phyloP scores from a whole-genome alignment of 2,329 filamentous ascomycete species.

The Escovopsis sp. region DNA sequence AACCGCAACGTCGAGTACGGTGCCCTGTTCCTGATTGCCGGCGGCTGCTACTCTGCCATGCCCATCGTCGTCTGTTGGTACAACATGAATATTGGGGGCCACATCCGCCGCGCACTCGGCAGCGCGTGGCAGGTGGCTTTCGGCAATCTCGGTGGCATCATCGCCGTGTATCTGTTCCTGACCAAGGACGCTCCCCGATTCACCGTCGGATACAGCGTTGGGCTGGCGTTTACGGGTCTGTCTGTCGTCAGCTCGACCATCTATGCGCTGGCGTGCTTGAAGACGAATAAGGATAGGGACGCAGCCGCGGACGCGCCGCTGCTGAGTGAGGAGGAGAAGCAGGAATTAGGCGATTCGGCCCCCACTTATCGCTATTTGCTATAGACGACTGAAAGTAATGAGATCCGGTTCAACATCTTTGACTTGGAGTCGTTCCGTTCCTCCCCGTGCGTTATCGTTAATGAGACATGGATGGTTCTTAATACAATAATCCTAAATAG shows the following conservation, averaged over 20 bases:
- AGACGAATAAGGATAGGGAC: constrained; percentile 46
- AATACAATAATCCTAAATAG: too few relatives aligned
- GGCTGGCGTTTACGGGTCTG: constrained; percentile 57
- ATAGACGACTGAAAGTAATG: constrained; percentile 12
- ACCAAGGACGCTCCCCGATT: constrained; percentile 53
- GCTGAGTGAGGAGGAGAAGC: constrained; percentile 49
- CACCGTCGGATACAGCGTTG: constrained; percentile 61
- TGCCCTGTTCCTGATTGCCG: constrained; percentile 67
- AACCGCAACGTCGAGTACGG: constrained; percentile 56
- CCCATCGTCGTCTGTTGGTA: constrained; percentile 77
- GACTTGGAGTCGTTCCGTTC: too few relatives aligned
- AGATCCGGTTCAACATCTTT: too few relatives aligned
- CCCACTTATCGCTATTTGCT: constrained; percentile 46
- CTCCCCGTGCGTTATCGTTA: too few relatives aligned
- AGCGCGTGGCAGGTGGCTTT: constrained; percentile 67
- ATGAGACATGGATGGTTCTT: too few relatives aligned
- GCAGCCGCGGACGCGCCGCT: constrained; percentile 22
- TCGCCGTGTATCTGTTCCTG: constrained; percentile 58
- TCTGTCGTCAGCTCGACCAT: constrained; percentile 44
- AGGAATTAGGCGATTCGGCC: constrained; percentile 42
- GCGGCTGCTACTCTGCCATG: constrained; percentile 76
- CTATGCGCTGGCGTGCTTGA: constrained; percentile 44
- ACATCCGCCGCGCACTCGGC: constrained; percentile 55
- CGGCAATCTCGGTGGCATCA: constrained; percentile 67
- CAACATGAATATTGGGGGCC: constrained; percentile 64